Conservation (phyloP, 108 stramenopile genomes). For the Asterionellopsis glacialis region DNA sequence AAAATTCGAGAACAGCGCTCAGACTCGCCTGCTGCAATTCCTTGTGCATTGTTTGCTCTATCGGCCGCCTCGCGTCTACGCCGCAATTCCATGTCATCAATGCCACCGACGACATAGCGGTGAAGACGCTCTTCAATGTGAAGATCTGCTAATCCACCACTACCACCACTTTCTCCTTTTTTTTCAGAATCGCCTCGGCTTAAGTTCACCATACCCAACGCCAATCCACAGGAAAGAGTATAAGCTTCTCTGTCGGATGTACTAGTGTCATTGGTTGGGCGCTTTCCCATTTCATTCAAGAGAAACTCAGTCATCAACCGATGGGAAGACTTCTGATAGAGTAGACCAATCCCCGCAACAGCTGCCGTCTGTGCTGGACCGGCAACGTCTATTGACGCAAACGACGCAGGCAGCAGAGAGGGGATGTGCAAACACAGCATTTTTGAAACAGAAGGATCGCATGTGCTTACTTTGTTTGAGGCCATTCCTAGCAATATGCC, state of each 20-base stretch:
- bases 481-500: constrained; percentile 96
- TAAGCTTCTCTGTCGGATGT: constrained; percentile 86
- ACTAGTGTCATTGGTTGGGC: constrained; percentile 68
- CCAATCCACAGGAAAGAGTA: constrained; percentile 84
- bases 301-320: constrained; percentile 98
- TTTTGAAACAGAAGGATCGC: constrained; percentile 87
- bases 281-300: constrained; percentile 89
- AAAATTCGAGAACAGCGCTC: constrained; percentile 81
- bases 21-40: constrained; percentile 27
- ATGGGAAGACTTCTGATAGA: constrained; percentile 89
- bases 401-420: constrained; percentile 88
- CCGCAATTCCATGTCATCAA: constrained; percentile 41
- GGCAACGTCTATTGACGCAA: constrained; percentile 88
- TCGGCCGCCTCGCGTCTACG: constrained; percentile 38
- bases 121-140: constrained; percentile 91
- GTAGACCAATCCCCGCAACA: constrained; percentile 84
- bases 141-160: constrained; percentile 85
- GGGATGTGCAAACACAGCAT: constrained; percentile 99
- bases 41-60: constrained; percentile 28
- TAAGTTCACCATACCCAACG: constrained; percentile 89
- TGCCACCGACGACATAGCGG: constrained; percentile 79
- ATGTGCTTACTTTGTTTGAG: constrained; percentile 88
- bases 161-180: constrained; percentile 13
- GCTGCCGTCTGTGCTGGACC: constrained; percentile 87
- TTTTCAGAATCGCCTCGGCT: constrained; percentile 39